Base-by-base conservation (phyloP, 2,329 filamentous ascomycete species). In the Thielaviopsis populi region DNA sequence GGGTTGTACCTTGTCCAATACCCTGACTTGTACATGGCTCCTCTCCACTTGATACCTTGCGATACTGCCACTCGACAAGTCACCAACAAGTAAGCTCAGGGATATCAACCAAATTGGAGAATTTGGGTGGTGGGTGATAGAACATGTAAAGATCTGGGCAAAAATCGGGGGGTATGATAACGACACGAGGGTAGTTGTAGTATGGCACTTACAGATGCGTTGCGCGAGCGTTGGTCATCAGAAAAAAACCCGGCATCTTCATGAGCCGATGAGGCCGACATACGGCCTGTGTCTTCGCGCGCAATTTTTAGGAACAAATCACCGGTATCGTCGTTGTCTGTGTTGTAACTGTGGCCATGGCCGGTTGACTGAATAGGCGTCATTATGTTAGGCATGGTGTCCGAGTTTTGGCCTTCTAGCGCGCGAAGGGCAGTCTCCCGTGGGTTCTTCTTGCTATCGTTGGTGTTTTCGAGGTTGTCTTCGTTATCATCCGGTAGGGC, bases 261-360 rank as follows among this genome's bases (percentile, higher is more conserved):
- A 4, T 67, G 68, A 30, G 70, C 69, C 50, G 72, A 73, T 53
- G 76, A 74, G 8, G 69, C 66, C 19, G 70, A 69, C 61, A 74
- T 76, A 59, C 74, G 75, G 17, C 71, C 69, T 15, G 76, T 68
- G 67, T 83, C 80, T 65, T 84, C 80, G 11, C 78, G 75, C 13
- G 82, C 81, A 66, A 84, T 83, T 63, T 75, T 79, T 66, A 84
- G 76, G 67, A 84, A 84, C 48, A 84, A 74, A 67, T 84, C 82
- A 46, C 79, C 80, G 2, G 77, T 80, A 67, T 83, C 81, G 63
- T 84, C 81, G 30, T 56, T 50, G 72, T 74, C 61, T 79, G 70
- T 10, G 69, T 33, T n/a, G 43, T 33, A 62, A 19, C 69, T 68
- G 41, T 75, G 11, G 22, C 46, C 33, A 59, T 42, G 53, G n/a